These are phyloP conservation scores for Trametes sanguinea DNA, from an alignment of 768 basidiomycete genomes.

Conservation along the genomic window DNA sequence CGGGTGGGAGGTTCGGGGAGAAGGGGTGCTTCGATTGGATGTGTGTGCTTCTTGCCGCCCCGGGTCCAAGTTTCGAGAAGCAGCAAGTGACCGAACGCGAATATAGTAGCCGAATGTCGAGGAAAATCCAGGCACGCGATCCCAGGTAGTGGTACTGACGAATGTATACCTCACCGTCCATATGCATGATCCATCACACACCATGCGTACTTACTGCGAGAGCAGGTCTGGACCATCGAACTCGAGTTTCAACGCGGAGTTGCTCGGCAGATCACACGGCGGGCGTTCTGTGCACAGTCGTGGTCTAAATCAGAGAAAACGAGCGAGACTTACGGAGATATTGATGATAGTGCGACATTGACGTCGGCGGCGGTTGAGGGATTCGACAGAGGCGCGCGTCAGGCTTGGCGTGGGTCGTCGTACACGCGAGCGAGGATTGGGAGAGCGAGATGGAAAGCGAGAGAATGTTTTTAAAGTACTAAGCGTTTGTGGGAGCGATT, in stretches of 20 bases:
- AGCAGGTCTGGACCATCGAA: too few relatives aligned
- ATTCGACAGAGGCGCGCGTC: background rate
- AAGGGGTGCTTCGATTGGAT: background rate
- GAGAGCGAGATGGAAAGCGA: background rate
- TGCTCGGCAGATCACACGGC: background rate
- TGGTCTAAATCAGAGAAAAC: background rate
- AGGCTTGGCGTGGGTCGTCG: background rate
- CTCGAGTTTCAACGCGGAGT: background rate
- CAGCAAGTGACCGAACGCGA: background rate
- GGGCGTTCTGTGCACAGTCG: background rate
- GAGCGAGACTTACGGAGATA: background rate
- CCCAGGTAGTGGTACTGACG: too few relatives aligned
- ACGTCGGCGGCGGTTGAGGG: background rate
- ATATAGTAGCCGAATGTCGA: background rate
- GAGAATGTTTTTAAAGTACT: constrained; percentile 32
- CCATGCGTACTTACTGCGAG: too few relatives aligned
- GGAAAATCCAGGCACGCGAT: background rate
- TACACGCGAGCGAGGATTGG: background rate
- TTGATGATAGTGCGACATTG: background rate
- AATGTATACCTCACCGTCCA: background rate
- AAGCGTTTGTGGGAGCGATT: constrained; percentile 38
- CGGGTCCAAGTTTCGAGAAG: background rate
- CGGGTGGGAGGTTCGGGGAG: background rate
- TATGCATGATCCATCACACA: too few relatives aligned
- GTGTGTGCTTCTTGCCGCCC: background rate